Evolutionary conservation across 768 basidiomycete genomes (phyloP), one percentile per base, ranked within the genome.

Genomic region (Boletus eberwhitei): DNA sequence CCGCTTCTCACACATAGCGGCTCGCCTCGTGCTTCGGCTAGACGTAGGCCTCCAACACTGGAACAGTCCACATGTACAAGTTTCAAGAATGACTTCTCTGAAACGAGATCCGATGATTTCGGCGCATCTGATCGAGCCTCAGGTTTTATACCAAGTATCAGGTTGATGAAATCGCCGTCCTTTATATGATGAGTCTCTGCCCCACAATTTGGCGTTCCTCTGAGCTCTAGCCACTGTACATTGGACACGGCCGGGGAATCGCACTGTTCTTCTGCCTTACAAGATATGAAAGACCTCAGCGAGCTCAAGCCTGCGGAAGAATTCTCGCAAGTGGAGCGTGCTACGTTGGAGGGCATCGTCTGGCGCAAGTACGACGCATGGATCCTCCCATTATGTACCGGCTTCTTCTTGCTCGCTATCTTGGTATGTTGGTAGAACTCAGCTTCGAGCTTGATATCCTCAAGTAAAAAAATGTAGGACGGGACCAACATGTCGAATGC

Each of bases 401-500:
- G 75, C 51, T 80, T 82, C 58, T 79, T 77, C 57, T 64, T 82
- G 31, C 68, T 83, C 14, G 76, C 76, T n/a, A 77, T 79, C 59
- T 56, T 84, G 64, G 82, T 83, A 51, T 51, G 82, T 44, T 19
- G 36, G 8, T 12, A 5, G 12, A 19, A n/a, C 24, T 14, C 12
- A 21, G 19, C 29, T 37, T 36, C 29, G 19, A 35, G 12, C 37
- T 22, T 11, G 5, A 7, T 16, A 8, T 37, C 1, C 44, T 29
- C 21, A 45, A 19, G 41, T 34, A 9, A 17, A 8, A 1, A 43
- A 21, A 29, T 29, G 8, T 8, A 29, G 82, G 52, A 81, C 34
- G 57, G 54, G 41, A 66, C 62, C 17, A 84, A 84, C 59, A 75
- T 85, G 32, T 80, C 74, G 16, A 86, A 86, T 60, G 85, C 85